Conservation (phyloP, 2,329 filamentous ascomycete species). For the Phialemonium atrogriseum region DNA sequence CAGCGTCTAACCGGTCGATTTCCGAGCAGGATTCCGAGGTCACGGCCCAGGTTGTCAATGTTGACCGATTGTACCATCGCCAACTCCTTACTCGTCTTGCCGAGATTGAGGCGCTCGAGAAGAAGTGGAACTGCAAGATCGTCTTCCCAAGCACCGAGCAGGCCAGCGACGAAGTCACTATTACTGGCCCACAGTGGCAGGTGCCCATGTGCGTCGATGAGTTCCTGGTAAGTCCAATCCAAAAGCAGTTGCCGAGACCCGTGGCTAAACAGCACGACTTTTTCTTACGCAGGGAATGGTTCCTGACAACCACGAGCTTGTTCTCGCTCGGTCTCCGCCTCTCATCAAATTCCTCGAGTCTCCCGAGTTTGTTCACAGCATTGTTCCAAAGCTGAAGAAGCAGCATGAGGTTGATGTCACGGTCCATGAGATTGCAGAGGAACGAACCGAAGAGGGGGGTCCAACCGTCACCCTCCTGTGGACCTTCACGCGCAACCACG, state of each 20-base stretch:
- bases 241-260: no score
- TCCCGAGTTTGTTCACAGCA: constrained; percentile 69
- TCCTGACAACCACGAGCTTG: constrained; percentile 87
- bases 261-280: no score
- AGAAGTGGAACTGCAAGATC: constrained; percentile 99
- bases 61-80: constrained; percentile 91
- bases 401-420: constrained; percentile 89
- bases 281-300: constrained; percentile 68
- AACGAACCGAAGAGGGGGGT: constrained; percentile 47
- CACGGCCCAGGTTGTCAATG: constrained; percentile 84
- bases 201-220: constrained; percentile 95
- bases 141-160: constrained; percentile 96
- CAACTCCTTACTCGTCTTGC: constrained; percentile 81
- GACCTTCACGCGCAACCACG: constrained; percentile 93
- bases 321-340: constrained; percentile 67
- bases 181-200: constrained; percentile 96
- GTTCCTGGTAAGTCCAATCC: constrained; percentile 56
- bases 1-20: no score
- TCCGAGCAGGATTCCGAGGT: constrained; percentile 89
- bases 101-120: constrained; percentile 91
- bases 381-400: constrained; percentile 74
- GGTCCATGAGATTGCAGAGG: constrained; percentile 56
- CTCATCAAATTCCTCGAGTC: constrained; percentile 78
- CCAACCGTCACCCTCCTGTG: constrained; percentile 59
- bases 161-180: constrained; percentile 90